Evolutionary conservation across 306 rosid genomes (phyloP).

Genomic region (Casuarina glauca): DNA sequence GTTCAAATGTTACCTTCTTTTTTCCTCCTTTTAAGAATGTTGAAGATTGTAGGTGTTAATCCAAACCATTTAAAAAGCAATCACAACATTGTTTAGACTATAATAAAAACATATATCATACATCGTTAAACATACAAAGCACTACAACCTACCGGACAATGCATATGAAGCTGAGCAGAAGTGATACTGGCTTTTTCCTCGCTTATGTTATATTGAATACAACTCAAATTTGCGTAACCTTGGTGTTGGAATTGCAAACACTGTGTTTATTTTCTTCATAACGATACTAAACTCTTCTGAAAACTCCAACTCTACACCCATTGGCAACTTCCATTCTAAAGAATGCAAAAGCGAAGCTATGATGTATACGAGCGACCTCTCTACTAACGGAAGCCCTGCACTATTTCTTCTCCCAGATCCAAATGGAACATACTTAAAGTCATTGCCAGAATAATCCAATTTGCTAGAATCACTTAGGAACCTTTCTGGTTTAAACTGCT

Average conservation of each 20-base stretch:
- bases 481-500: conserved; percentile 24
- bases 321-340: conserved; percentile 30
- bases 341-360: conserved; percentile 36
- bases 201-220: not conserved
- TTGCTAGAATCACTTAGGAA: not conserved
- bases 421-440: conserved; percentile 30
- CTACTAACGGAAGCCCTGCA: conserved; percentile 30
- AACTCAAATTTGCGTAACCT: conserved; percentile 25
- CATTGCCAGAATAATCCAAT: conserved; percentile 19
- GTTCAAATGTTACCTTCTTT: too few relatives aligned
- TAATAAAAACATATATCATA: too few relatives aligned
- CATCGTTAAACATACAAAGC: too few relatives aligned
- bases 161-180: too few relatives aligned
- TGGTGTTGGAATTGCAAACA: conserved; percentile 24
- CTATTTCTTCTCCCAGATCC: conserved; percentile 43
- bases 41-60: too few relatives aligned
- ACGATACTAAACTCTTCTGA: conserved; percentile 23
- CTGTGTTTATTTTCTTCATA: conserved; percentile 13
- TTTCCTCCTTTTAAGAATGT: too few relatives aligned
- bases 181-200: too few relatives aligned
- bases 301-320: conserved; percentile 3
- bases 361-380: conserved; percentile 7
- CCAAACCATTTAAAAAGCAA: too few relatives aligned
- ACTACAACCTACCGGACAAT: too few relatives aligned
- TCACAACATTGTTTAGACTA: too few relatives aligned